Evolutionary conservation across 352 stramenopile genomes (phyloP).

Genomic region (Pythium myriotylum): DNA sequence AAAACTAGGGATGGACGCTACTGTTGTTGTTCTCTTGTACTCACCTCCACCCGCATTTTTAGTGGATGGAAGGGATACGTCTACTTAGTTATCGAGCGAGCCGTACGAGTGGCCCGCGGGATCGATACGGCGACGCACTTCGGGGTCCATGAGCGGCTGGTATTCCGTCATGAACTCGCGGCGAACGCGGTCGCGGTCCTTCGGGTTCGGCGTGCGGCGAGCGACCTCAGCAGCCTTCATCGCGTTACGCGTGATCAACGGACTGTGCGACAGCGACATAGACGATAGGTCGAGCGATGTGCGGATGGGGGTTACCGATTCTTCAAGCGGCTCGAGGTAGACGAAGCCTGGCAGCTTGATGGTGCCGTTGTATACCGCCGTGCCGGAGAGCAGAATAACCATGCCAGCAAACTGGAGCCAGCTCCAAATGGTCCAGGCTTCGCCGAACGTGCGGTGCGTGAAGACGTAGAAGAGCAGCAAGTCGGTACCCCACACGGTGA

Average conservation of each 20-base stretch:
- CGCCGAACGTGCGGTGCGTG: slow-evolving; percentile 89
- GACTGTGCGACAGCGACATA: slow-evolving; percentile 67
- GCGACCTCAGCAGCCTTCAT: slow-evolving; percentile 85
- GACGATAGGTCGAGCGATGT: slow-evolving; percentile 57
- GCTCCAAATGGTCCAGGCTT: slow-evolving; percentile 94
- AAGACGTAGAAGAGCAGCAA: slow-evolving; percentile 97
- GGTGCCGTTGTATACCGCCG: slow-evolving; percentile 96
- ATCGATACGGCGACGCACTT: slow-evolving; percentile 67
- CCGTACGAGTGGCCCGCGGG: slow-evolving; percentile 78
- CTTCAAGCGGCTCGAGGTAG: slow-evolving; percentile 76
- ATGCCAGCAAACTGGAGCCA: slow-evolving; percentile 95
- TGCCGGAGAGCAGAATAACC: slow-evolving; percentile 93
- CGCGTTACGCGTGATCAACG: slow-evolving; percentile 80
- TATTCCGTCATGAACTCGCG: slow-evolving; percentile 90
- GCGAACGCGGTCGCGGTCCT: slow-evolving; percentile 79
- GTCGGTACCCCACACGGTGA: slow-evolving; percentile 95
- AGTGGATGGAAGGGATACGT: slow-evolving; percentile 4
- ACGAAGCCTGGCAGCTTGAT: slow-evolving; percentile 76
- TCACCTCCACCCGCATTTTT: too few relatives aligned
- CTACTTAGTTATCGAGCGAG: slow-evolving; percentile 66
- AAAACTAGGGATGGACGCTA: too few relatives aligned
- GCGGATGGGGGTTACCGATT: slow-evolving; percentile 66
- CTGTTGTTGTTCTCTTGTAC: too few relatives aligned
- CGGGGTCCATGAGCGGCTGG: slow-evolving; percentile 64
- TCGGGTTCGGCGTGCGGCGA: slow-evolving; percentile 73